Percentiles rank a stretch among this genome's conserved stretches.
Evolutionary conservation across 345 rosid genomes (phyloP).

Genomic region (Lepidium aucheri): DNA sequence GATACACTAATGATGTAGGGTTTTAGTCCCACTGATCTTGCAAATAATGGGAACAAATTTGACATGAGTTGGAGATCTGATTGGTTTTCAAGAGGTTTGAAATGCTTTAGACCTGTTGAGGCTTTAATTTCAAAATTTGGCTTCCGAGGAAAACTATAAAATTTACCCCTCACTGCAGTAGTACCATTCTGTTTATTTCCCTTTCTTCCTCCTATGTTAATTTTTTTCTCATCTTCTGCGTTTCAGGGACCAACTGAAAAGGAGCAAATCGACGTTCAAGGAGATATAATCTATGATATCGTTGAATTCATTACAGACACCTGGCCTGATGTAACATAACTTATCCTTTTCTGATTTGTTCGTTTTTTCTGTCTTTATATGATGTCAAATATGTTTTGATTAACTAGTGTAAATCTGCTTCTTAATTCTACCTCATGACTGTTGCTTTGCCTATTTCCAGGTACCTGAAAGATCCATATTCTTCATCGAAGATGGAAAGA

Average conservation of each 20-base stretch:
- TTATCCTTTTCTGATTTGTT: not conserved
- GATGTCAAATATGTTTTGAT: not conserved
- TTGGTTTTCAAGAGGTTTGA: not conserved
- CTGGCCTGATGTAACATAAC: constrained; percentile 68
- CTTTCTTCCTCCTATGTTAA: not conserved
- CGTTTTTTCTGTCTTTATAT: not conserved
- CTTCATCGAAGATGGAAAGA: constrained; percentile 89
- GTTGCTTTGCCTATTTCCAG: constrained; percentile 25
- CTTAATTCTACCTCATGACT: not conserved
- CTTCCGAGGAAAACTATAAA: not conserved
- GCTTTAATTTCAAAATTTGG: not conserved
- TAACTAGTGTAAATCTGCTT: not conserved
- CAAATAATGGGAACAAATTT: not conserved
- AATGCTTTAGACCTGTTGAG: not conserved
- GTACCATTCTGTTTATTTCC: not conserved
- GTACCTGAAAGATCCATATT: constrained; percentile 80
- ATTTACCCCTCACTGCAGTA: not conserved
- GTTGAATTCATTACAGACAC: constrained; percentile 81
- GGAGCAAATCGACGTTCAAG: constrained; percentile 98
- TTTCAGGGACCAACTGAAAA: constrained; percentile 92
- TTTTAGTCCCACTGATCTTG: not conserved
- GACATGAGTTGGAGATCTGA: not conserved
- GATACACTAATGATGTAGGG: not conserved
- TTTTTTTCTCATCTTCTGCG: not conserved
- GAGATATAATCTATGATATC: constrained; percentile 81